phyloP scores from a whole-genome alignment of 805 yeast species.

The Hanseniaspora lindneri region DNA sequence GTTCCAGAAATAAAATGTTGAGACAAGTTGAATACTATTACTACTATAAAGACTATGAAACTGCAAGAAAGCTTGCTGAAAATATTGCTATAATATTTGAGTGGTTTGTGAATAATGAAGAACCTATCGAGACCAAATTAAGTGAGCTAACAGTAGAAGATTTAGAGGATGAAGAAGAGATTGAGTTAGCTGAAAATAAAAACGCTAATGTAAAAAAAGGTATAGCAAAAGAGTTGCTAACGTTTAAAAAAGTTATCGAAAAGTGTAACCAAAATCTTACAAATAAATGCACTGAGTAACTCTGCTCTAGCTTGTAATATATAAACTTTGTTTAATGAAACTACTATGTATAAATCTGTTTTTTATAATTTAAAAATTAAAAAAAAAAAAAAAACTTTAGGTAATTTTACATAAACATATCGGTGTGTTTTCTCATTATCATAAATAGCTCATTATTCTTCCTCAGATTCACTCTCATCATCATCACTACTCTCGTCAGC shows the following conservation, averaged over 20 bases:
- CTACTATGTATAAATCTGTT: background rate
- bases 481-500: slow-evolving; percentile 35
- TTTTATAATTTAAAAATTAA: background rate
- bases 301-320: too few relatives aligned
- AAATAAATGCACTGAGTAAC: too few relatives aligned
- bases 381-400: background rate
- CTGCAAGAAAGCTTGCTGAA: background rate
- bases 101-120: slow-evolving; percentile 1
- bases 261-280: background rate
- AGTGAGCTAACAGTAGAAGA: background rate
- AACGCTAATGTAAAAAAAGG: background rate
- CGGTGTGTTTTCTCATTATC: background rate
- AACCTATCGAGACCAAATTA: background rate
- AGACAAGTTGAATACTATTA: slow-evolving; percentile 15
- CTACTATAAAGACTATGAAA: slow-evolving; percentile 3
- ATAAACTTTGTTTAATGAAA: too few relatives aligned
- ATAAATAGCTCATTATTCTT: slow-evolving; percentile 36
- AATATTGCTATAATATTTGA: background rate
- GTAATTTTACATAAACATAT: background rate
- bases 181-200: background rate
- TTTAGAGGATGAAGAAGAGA: background rate
- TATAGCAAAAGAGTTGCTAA: background rate
- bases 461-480: slow-evolving; percentile 58
- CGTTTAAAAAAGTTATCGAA: background rate
- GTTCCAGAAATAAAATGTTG: slow-evolving; percentile 9